Conservation (phyloP, 805 yeast genomes). For the Saccharomyces paradoxus region DNA sequence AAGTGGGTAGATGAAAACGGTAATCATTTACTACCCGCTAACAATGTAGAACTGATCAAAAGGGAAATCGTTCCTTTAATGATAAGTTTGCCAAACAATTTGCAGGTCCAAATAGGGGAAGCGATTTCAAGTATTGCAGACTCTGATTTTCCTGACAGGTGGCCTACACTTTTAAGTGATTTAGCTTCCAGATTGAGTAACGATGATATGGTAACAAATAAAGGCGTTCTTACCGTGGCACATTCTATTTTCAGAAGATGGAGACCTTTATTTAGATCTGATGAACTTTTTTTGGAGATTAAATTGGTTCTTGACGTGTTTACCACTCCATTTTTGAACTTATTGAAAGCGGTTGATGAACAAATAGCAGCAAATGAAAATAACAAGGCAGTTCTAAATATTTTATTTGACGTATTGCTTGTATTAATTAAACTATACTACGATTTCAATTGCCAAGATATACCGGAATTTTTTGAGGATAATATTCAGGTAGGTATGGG, state of each 20-base stretch:
- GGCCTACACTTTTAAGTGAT: constrained; percentile 73
- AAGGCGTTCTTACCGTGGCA: constrained; percentile 83
- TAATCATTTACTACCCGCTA: constrained; percentile 48
- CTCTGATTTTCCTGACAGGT: constrained; percentile 85
- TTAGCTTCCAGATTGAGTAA: constrained; percentile 57
- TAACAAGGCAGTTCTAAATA: constrained; percentile 43
- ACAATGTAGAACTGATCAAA: constrained; percentile 64
- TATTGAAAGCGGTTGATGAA: constrained; percentile 60
- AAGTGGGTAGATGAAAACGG: constrained; percentile 92
- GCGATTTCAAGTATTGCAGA: constrained; percentile 89
- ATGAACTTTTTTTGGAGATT: constrained; percentile 81
- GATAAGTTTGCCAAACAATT: constrained; percentile 68
- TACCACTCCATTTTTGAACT: constrained; percentile 64
- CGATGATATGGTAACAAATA: constrained; percentile 64
- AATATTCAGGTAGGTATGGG: constrained; percentile 69
- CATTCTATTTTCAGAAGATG: constrained; percentile 94
- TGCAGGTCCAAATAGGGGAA: constrained; percentile 93
- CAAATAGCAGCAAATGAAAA: constrained; percentile 42
- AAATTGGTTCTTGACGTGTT: constrained; percentile 79
- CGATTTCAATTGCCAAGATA: constrained; percentile 94
- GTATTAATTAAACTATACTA: constrained; percentile 74
- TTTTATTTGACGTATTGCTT: constrained; percentile 62
- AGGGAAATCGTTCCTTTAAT: constrained; percentile 73
- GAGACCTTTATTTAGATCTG: constrained; percentile 90
- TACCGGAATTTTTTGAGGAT: constrained; percentile 97